Evolutionary conservation across 1,284 basidiomycete species (phyloP).

Genomic region (Takashimella tepidaria): DNA sequence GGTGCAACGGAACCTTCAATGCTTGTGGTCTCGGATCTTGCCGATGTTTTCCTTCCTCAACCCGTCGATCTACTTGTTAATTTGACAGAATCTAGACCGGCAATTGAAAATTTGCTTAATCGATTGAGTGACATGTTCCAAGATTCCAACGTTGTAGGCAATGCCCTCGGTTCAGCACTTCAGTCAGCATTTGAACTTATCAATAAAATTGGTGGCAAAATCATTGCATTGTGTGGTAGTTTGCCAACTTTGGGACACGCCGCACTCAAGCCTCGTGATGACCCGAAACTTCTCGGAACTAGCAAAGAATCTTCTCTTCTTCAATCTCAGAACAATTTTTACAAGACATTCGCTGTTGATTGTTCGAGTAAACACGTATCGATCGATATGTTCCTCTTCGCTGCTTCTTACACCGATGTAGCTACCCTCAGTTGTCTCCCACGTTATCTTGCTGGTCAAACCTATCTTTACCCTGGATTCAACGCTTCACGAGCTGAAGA

Average conservation of each 20-base stretch:
- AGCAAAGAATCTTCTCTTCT: constrained; percentile 85
- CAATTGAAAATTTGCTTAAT: constrained; percentile 75
- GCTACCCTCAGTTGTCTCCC: constrained; percentile 76
- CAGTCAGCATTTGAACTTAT: constrained; percentile 96
- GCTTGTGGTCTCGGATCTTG: constrained; percentile 94
- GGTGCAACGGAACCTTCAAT: constrained; percentile 81
- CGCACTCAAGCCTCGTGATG: constrained; percentile 91
- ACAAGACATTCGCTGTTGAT: constrained; percentile 98
- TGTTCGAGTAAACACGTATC: constrained; percentile 96
- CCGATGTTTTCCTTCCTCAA: constrained; percentile 96
- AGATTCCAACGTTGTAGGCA: constrained; percentile 83
- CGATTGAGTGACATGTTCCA: constrained; percentile 94
- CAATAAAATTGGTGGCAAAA: constrained; percentile 90
- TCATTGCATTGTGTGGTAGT: constrained; percentile 80
- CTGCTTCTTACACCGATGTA: constrained; percentile 88
- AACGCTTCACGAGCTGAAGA: constrained; percentile 91
- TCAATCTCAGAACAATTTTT: constrained; percentile 86
- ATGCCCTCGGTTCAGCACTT: constrained; percentile 90
- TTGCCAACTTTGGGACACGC: constrained; percentile 86
- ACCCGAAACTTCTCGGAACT: constrained; percentile 92
- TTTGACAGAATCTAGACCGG: constrained; percentile 74
- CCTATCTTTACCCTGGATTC: constrained; percentile 98
- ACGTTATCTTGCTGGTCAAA: constrained; percentile 96
- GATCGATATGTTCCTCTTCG: constrained; percentile 99
- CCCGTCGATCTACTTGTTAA: constrained; percentile 94